Evolutionary conservation across 768 basidiomycete species (phyloP).

Genomic region (Naganishia antarctica): DNA sequence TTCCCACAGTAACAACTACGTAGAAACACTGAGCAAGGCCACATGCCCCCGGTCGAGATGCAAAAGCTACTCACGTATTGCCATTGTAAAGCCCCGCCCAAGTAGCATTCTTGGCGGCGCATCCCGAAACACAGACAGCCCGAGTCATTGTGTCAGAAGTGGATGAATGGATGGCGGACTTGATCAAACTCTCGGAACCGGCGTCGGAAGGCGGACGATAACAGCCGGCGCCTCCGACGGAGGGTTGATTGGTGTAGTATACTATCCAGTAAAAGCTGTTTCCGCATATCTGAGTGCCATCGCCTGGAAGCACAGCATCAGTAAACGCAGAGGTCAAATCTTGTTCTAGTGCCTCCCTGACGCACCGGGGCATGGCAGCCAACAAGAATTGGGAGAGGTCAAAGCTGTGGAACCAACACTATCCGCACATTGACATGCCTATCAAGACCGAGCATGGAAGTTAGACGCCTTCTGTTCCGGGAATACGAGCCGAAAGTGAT

Average conservation of each 20-base stretch:
- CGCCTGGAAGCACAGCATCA: not conserved
- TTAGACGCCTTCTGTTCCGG: no score
- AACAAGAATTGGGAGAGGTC: conserved; percentile 20
- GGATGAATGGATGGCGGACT: conserved; percentile 15
- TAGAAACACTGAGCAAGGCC: conserved; percentile 2
- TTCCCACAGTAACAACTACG: conserved; percentile 40
- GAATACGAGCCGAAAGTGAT: not conserved
- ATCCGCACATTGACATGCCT: conserved; percentile 16
- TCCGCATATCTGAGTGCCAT: conserved; percentile 23
- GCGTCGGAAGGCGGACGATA: not conserved
- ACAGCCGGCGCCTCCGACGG: conserved; percentile 2
- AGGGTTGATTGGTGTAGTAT: conserved; percentile 26
- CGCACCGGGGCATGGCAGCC: conserved; percentile 27
- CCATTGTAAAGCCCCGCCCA: conserved; percentile 23
- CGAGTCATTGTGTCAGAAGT: conserved; percentile 4
- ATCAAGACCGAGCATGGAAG: not conserved
- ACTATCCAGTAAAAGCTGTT: conserved; percentile 28
- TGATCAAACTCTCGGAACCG: not conserved
- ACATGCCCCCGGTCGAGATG: conserved; percentile 33
- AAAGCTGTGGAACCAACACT: conserved; percentile 11
- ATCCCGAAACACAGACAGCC: not conserved
- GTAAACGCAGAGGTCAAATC: not conserved
- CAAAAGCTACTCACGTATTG: conserved; percentile 27
- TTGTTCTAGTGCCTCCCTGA: no score
- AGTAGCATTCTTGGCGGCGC: not conserved